Percentiles rank a stretch among this genome's conserved stretches.
Evolutionary conservation across 305 asterid genomes (phyloP).

Genomic region (Fraxinus ornus): DNA sequence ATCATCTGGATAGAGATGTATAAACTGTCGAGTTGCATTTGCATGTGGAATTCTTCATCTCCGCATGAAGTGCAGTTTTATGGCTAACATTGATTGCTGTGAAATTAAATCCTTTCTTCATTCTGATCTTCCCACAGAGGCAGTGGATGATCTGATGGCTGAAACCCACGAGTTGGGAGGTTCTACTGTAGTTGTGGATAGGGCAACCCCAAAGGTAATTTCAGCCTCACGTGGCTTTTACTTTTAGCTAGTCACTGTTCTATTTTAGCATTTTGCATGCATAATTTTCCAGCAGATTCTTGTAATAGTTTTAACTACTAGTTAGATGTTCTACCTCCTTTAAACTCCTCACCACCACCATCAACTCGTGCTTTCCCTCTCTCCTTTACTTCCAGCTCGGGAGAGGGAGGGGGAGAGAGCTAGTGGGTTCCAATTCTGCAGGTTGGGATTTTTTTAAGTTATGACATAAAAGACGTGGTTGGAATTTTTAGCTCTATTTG

Average conservation of each 20-base stretch:
- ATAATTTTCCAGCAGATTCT: neutral
- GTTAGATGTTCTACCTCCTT: neutral
- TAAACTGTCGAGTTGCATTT: neutral
- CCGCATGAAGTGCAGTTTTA: constrained; percentile 7
- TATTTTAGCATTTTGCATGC: neutral
- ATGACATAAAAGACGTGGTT: neutral
- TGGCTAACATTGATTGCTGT: neutral
- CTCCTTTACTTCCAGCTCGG: neutral
- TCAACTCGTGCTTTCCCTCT: neutral
- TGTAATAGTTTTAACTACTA: neutral
- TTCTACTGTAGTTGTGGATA: constrained; percentile 86
- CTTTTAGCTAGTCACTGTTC: neutral
- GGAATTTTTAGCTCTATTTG: neutral
- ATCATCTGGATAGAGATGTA: neutral
- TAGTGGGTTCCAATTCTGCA: neutral
- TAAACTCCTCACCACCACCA: neutral
- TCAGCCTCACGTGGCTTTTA: neutral
- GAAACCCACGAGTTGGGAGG: constrained; percentile 95
- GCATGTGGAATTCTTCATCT: neutral
- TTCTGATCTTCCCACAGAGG: constrained; percentile 53
- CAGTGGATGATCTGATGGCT: constrained; percentile 94
- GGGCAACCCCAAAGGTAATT: constrained; percentile 94
- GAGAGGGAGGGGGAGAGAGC: neutral
- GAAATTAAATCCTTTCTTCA: constrained; percentile 12
- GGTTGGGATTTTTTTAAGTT: neutral